A percentile compares a stretch with the other conserved stretches of the same genome.
Conservation (phyloP, 108 stramenopile genomes). For the Poteriospumella lacustris region DNA sequence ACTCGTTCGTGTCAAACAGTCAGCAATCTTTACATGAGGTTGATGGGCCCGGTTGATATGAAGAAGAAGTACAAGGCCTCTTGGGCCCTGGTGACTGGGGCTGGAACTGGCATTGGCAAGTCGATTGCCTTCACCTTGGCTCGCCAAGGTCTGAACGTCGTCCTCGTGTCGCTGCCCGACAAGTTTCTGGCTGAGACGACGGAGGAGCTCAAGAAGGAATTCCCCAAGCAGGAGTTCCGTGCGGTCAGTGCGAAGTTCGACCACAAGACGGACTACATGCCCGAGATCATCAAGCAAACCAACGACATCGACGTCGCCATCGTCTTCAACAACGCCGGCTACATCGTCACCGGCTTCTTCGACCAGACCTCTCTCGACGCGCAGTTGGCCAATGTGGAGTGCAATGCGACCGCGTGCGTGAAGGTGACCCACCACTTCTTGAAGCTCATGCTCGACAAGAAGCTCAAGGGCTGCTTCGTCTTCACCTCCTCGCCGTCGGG, state of each 20-base stretch:
- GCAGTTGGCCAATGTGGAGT: conserved; percentile 86
- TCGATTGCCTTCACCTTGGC: conserved; percentile 83
- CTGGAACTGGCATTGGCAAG: conserved; percentile 89
- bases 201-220: conserved; percentile 64
- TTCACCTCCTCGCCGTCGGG: conserved; percentile 95
- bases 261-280: conserved; percentile 79
- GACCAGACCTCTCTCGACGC: conserved; percentile 81
- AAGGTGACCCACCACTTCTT: conserved; percentile 90
- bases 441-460: conserved; percentile 59
- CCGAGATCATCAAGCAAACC: conserved; percentile 69
- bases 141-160: conserved; percentile 88
- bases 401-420: conserved; percentile 89
- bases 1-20: too few species aligned
- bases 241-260: conserved; percentile 75
- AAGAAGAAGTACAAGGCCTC: conserved; percentile 66
- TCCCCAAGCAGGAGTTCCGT: conserved; percentile 75
- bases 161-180: conserved; percentile 89
- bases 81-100: conserved; percentile 97
- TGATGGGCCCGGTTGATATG: conserved; percentile 43
- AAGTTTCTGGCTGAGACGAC: conserved; percentile 73
- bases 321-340: conserved; percentile 97
- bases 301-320: conserved; percentile 76
- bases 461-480: conserved; percentile 79
- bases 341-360: conserved; percentile 96
- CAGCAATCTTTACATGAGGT: conserved; percentile 34